Conservation (phyloP, 2,329 filamentous ascomycete genomes). For the Helicocarpus griseus region DNA sequence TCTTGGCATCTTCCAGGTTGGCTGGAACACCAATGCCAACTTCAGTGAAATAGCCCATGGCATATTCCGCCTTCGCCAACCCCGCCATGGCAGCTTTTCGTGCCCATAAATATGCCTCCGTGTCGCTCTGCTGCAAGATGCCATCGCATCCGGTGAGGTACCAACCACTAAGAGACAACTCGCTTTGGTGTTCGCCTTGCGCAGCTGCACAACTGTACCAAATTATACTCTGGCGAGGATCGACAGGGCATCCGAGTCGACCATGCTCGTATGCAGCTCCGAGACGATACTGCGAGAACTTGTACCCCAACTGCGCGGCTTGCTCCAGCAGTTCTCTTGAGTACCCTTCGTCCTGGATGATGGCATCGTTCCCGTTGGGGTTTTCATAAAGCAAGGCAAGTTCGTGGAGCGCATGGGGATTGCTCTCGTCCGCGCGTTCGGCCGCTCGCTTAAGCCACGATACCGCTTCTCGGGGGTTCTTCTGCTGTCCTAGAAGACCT, state of each 20-base stretch:
- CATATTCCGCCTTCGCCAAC: conserved; percentile 88
- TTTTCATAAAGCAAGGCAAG: conserved; percentile 55
- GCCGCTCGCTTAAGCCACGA: conserved; percentile 90
- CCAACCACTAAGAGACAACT: conserved; percentile 79
- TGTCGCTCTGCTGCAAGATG: conserved; percentile 83
- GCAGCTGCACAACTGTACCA: conserved; percentile 90
- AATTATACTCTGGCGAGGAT: conserved; percentile 74
- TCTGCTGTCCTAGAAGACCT: conserved; percentile 77
- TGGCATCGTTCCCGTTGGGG: conserved; percentile 53
- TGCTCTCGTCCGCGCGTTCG: conserved; percentile 76
- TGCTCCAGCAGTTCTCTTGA: conserved; percentile 73
- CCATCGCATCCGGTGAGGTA: conserved; percentile 87
- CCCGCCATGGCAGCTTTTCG: conserved; percentile 83
- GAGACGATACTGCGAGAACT: conserved; percentile 84
- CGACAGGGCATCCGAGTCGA: conserved; percentile 68
- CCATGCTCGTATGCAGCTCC: conserved; percentile 88
- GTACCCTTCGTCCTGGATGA: conserved; percentile 73
- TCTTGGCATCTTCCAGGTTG: conserved; percentile 88
- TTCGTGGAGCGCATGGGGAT: conserved; percentile 91
- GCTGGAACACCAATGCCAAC: conserved; percentile 80
- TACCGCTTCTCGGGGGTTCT: conserved; percentile 75
- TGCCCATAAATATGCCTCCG: conserved; percentile 94
- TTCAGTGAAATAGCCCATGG: conserved; percentile 96
- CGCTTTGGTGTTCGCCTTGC: conserved; percentile 89
- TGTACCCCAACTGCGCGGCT: conserved; percentile 83